Conservation (phyloP, 371 early-diverging fungal genomes). For the Syncephalastrum racemosum region DNA sequence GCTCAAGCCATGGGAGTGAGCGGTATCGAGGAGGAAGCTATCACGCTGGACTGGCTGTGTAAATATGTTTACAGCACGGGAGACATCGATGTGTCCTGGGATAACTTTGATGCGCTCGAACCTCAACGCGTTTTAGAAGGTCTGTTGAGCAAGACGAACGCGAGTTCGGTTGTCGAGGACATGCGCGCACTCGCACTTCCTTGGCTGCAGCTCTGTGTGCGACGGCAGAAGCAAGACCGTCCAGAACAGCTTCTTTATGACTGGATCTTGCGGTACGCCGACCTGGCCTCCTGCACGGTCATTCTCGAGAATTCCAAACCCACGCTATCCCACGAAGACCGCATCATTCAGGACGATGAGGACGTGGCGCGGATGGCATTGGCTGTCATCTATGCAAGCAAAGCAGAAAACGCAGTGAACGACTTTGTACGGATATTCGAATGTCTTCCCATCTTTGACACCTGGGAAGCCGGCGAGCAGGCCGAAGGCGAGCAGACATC, state of each 20-base stretch:
- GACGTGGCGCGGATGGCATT: conserved; percentile 58
- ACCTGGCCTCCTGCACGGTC: conserved; percentile 53
- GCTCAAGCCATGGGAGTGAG: conserved; percentile 56
- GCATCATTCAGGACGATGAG: conserved; percentile 59
- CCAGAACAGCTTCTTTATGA: conserved; percentile 37
- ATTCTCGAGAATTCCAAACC: conserved; percentile 63
- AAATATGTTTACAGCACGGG: conserved; percentile 57
- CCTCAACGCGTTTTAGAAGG: conserved; percentile 55
- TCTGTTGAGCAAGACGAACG: conserved; percentile 44
- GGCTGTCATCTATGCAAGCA: conserved; percentile 53
- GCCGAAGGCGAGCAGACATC: conserved; percentile 7
- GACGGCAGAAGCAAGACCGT: conserved; percentile 6
- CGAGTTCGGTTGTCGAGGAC: conserved; percentile 46
- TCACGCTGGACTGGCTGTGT: conserved; percentile 60
- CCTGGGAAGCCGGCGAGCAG: conserved; percentile 33
- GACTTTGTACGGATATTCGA: conserved; percentile 61
- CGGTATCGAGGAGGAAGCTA: conserved; percentile 43
- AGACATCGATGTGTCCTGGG: conserved; percentile 14
- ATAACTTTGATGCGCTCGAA: conserved; percentile 32
- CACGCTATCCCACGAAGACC: conserved; percentile 48
- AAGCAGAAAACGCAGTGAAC: conserved; percentile 37
- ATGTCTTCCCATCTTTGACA: conserved; percentile 63
- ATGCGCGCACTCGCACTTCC: conserved; percentile 57
- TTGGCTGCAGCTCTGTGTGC: conserved; percentile 46
- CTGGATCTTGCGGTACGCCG: conserved; percentile 39